Evolutionary conservation across 140 eudicot genomes (phyloP).

Genomic region (Cichorium intybus): DNA sequence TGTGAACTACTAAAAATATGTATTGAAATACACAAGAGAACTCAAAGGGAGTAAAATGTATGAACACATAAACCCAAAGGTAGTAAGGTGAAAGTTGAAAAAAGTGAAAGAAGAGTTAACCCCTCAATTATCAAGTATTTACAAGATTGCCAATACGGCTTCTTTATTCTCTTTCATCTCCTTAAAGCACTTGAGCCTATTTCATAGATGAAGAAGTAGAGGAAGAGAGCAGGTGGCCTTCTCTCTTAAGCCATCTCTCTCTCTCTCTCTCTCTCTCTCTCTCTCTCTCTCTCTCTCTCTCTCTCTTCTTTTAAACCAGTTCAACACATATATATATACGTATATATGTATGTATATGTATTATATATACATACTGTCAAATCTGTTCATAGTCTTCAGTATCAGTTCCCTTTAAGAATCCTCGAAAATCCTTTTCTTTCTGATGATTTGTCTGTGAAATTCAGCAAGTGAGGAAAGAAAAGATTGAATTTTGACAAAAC

Average conservation of each 20-base stretch:
- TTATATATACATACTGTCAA: slow-evolving; percentile 9
- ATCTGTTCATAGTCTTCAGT: slow-evolving; percentile 8
- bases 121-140: slow-evolving; percentile 29
- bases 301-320: slow-evolving; percentile 15
- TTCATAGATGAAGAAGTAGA: slow-evolving; percentile 37
- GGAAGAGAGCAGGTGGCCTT: slow-evolving; percentile 47
- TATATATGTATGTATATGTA: slow-evolving; percentile 10
- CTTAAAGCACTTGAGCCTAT: slow-evolving; percentile 31
- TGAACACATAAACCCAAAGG: slow-evolving; percentile 13
- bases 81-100: neutral
- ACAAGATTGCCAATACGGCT: slow-evolving; percentile 27
- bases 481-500: slow-evolving; percentile 15
- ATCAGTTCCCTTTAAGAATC: neutral
- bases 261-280: slow-evolving; percentile 44
- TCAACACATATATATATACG: neutral
- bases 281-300: slow-evolving; percentile 42
- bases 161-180: slow-evolving; percentile 39
- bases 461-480: slow-evolving; percentile 14
- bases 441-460: slow-evolving; percentile 22
- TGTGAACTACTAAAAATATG: neutral
- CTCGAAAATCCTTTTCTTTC: slow-evolving; percentile 17
- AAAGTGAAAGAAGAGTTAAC: neutral
- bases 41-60: slow-evolving; percentile 7
- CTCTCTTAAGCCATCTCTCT: slow-evolving; percentile 45
- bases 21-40: neutral